A percentile compares a stretch with the other conserved stretches of the same genome.
phyloP scores from a whole-genome alignment of 306 rosid species.

The Lathyrus oleraceus region DNA sequence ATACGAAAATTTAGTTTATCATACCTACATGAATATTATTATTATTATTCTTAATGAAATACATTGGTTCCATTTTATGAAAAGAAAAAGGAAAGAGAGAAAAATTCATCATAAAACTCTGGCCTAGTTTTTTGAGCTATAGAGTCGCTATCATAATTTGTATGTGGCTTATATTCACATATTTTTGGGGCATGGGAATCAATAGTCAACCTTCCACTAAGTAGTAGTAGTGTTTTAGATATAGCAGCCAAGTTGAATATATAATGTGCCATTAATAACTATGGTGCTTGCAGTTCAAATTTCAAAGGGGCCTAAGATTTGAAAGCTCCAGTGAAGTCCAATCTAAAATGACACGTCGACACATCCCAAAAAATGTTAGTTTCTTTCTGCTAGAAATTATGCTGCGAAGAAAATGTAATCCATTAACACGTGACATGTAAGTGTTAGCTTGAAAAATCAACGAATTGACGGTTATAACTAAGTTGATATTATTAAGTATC shows the following conservation, averaged over 20 bases:
- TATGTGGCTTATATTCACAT: background rate
- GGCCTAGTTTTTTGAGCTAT: background rate
- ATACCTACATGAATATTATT: too few relatives aligned
- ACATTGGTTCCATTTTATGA: too few relatives aligned
- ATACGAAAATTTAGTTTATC: too few relatives aligned
- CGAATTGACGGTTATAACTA: too few relatives aligned
- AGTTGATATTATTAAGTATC: too few relatives aligned
- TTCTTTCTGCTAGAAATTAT: constrained; percentile 11
- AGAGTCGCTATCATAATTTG: background rate
- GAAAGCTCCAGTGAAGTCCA: constrained; percentile 25
- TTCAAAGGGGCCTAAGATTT: constrained; percentile 37
- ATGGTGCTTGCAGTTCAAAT: background rate
- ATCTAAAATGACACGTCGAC: constrained; percentile 31
- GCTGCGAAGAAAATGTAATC: constrained; percentile 2
- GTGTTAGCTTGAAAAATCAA: too few relatives aligned
- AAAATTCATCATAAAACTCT: too few relatives aligned
- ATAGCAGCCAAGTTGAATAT: constrained; percentile 9
- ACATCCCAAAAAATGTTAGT: constrained; percentile 15
- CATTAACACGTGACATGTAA: constrained; percentile 23
- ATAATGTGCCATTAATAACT: background rate
- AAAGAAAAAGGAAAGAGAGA: too few relatives aligned
- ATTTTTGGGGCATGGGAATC: constrained; percentile 6
- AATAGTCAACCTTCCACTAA: constrained; percentile 48
- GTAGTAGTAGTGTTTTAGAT: constrained; percentile 3
- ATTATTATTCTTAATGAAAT: too few relatives aligned